phyloP scores from a whole-genome alignment of 192 early-diverging fungal genomes.

The Dimargaris xerosporica region DNA sequence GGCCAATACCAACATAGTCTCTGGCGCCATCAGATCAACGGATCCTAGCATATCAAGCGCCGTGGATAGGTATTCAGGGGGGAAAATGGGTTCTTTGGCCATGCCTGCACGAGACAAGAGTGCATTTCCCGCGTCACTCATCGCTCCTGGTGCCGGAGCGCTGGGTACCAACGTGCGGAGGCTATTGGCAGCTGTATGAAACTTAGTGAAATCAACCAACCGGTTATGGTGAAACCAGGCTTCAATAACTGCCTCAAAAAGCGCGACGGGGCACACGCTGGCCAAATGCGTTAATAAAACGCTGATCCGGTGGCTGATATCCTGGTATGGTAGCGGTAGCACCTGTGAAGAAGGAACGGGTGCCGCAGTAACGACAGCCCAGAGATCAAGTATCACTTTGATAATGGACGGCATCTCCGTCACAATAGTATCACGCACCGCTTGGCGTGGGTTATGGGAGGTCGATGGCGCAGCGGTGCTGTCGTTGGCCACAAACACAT shows the following conservation, averaged over 20 bases:
- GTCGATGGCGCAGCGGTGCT: background rate
- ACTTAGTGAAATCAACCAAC: background rate
- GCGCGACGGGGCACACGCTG: background rate
- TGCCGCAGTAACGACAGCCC: background rate
- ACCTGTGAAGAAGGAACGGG: background rate
- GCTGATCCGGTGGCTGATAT: background rate
- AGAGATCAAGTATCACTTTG: slow-evolving; percentile 5
- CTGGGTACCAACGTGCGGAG: too few species aligned
- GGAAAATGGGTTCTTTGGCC: too few species aligned
- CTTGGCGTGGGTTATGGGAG: background rate
- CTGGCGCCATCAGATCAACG: background rate
- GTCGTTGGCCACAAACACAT: background rate
- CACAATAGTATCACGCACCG: background rate
- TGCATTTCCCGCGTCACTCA: too few species aligned
- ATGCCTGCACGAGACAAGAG: too few species aligned
- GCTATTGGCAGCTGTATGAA: too few species aligned
- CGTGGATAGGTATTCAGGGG: background rate
- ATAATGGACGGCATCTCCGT: slow-evolving; percentile 7
- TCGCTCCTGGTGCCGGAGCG: too few species aligned
- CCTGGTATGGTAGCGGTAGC: background rate
- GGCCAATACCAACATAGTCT: background rate
- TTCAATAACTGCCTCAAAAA: background rate
- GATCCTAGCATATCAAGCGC: background rate
- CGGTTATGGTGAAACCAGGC: slow-evolving; percentile 9
- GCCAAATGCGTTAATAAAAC: background rate